Evolutionary conservation across 2,329 filamentous ascomycete species (phyloP), one percentile per base, ranked within the genome.

Genomic region (Nannizziopsis barbatae): DNA sequence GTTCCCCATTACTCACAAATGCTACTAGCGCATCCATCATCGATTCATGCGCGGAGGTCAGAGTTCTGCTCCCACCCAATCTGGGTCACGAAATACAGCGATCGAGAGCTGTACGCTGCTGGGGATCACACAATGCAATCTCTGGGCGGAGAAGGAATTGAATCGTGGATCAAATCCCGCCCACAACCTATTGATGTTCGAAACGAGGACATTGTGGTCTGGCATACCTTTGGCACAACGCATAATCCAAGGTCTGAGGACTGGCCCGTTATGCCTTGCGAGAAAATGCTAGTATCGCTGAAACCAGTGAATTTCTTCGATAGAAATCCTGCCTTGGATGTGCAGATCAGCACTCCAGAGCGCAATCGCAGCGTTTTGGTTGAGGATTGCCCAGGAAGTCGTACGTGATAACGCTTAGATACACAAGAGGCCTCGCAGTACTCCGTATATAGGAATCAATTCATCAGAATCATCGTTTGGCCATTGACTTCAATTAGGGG

Each of bases 11-110:
- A 75, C 1, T 80, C 76, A 54, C 77, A 81, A 57, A 70, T 72
- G 38, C 68, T 80, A 20, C 63, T 81, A 10, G 75, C 77, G 0
- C 71, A 78, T 52, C 62, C 71, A 3, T 65, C 70, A 5, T 73
- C 69, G n/a, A 73, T 70, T 57, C 72, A 77, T 52, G 65, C 66
- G 37, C 67, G 67, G 50, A 68, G 75, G 3, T 74, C 74, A 2
- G 74, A 76, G 55, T 77, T 76, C 56, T 73, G 71, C 1, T 72
- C 75, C 50, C 74, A 76, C 53, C 71, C 75, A 20, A 65, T 77
- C 41, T 78, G 75, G 65, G 70, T 77, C 3, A 76, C 74, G 0
- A 68, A 69, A 32, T 71, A 77, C 56, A 64, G 62, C 2, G 75
- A 77, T 20, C 65, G 62, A 2, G 75, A 77, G 55, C 60, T 75